phyloP scores from a whole-genome alignment of 805 yeast genomes.

The Dipodascopsis uninucleata region DNA sequence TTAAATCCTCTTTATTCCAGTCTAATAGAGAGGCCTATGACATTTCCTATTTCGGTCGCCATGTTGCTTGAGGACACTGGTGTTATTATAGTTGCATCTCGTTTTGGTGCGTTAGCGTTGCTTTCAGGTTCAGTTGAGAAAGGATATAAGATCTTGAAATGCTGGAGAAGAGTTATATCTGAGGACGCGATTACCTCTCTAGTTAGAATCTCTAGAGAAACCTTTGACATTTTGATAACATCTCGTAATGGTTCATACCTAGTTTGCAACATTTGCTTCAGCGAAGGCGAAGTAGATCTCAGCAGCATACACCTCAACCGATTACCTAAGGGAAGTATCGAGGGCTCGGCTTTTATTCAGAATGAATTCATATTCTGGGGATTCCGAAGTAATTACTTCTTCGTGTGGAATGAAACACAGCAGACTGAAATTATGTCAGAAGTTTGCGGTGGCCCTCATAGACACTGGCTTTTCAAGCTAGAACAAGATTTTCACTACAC shows the following conservation, averaged over 20 bases:
- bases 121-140: no score
- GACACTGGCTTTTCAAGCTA: slow-evolving; percentile 63
- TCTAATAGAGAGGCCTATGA: slow-evolving; percentile 36
- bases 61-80: slow-evolving; percentile 40
- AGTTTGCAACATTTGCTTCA: slow-evolving; percentile 6
- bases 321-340: slow-evolving; percentile 71
- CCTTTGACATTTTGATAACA: slow-evolving; percentile 14
- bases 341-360: slow-evolving; percentile 49
- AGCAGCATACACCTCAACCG: slow-evolving; percentile 53
- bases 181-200: slow-evolving; percentile 22
- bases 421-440: slow-evolving; percentile 68
- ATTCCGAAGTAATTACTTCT: slow-evolving; percentile 74
- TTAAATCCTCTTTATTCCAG: background rate
- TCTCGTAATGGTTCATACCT: slow-evolving; percentile 20
- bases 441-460: slow-evolving; percentile 86
- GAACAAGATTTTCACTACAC: slow-evolving; percentile 36
- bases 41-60: slow-evolving; percentile 59
- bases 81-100: slow-evolving; percentile 61
- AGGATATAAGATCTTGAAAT: background rate
- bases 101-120: slow-evolving; percentile 62
- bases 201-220: background rate
- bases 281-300: slow-evolving; percentile 5
- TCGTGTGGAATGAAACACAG: slow-evolving; percentile 74
- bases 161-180: slow-evolving; percentile 22
- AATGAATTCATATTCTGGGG: slow-evolving; percentile 66